Base-by-base conservation (phyloP, 306 rosid species). In the Malus orientalis region DNA sequence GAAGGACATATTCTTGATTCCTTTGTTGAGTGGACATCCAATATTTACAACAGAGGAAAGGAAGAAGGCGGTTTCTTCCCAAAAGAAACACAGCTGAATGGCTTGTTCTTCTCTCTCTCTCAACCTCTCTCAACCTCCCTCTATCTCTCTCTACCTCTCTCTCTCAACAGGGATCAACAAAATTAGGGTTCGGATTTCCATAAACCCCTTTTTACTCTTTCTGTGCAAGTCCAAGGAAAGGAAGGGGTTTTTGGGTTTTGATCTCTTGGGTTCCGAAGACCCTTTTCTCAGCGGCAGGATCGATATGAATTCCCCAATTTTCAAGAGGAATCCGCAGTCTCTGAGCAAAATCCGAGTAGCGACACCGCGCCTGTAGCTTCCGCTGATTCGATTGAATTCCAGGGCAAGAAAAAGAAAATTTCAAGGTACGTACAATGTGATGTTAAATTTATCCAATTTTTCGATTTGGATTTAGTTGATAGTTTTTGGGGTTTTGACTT, bases 261-360 rank as follows among this genome's bases (percentile, higher is more conserved):
- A 74, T 59, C 76, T 60, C 36, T 2, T 64, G 70, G 77, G 78
- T 70, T 79, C 71, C 47, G 72, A 63, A 53, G 66, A 58, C 88
- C 81, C 86, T 84, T 72, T 65, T 79, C 86, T 30, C 84, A 73
- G 44, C 67, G 78, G 74, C 85, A 76, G 66, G 88, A 75, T 4
- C 72, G 59, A 72, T 67, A 73, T 55, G 86, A 77, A 51, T 70
- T 75, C 18, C 63, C 81, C 6, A 85, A 84, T 82, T 88, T 90
- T n/a, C 92, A 79, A 67, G 91, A 86, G 19, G 96, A 89, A 78
- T 88, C 96, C 13, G 84, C 91, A n/a, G 76, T 91, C 59, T 91
- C 92, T 8, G 93, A 92, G 68, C 44, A 14, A 63, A 86, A 69
- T 36, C 87, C 89, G 7, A 85, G 74, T 66, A 86, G 75, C 11